Evolutionary conservation across 768 basidiomycete genomes (phyloP), one percentile per base, ranked within the genome.

Genomic region (Russula sp.): DNA sequence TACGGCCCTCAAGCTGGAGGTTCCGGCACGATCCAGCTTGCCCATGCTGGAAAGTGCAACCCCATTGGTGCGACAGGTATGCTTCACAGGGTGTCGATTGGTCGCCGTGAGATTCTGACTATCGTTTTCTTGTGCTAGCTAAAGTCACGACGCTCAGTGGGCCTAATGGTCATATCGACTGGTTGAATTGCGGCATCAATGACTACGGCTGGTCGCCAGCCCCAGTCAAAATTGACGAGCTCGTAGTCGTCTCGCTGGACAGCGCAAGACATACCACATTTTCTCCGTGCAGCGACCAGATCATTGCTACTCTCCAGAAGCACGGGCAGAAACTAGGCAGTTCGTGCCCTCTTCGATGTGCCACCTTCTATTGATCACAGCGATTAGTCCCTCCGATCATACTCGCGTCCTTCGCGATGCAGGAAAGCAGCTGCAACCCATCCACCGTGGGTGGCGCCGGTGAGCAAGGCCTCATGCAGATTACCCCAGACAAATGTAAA

Each of bases 381-480:
- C n/a, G 34, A 18, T 50, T 56, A 78, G 79, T 93, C 35, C 88
- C 87, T 29, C 71, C 90, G 8, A 90, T 93, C 70, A 75, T 95
- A 65, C 72, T 95, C 41, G 93, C 92, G 2, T 80, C 91, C 0
- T 87, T 96, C 66, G 91, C 92, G 36, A 87, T 96, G 86, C 92
- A 95, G 71, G 94, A 96, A 71, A 84, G 82, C 36, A 76, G 76
- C 42, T 96, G 93, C 78, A 84, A 87, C 66, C 79, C 85, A 2
- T 60, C 73, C 16, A 81, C 80, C 7, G 77, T 83, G 48, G 92
- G 92, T 55, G 86, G 85, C 16, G 88, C 77, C 22, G 88, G 90
- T 47, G 92, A 93, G 72, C 86, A 90, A 69, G 92, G 90, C 36
- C 74, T 93, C 56, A 93, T 93, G 91, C 91, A 94, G 72, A 78